Base-by-base conservation (phyloP, 257 asterid genomes). In the Solanum bukasovii region DNA sequence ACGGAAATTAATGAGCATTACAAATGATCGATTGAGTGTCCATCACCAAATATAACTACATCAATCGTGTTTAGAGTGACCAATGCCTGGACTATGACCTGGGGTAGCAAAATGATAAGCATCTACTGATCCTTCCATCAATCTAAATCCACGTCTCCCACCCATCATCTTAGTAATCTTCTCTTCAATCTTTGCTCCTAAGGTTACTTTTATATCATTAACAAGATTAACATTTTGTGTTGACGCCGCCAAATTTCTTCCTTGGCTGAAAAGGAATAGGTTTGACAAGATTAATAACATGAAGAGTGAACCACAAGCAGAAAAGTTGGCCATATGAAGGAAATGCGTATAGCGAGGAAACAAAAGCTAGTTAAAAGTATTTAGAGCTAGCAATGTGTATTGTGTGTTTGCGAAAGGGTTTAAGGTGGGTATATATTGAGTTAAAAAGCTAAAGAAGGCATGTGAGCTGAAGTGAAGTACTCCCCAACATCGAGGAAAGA, bases 11-110 rank as follows among this genome's bases (percentile, higher is more conserved):
- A 31, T 13, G 63, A 42, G 84, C 37, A 25, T 78, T 42, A 25
- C 63, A 78, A 79, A 42, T n/a, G 6, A 63, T n/a, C 1, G 71
- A 63, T 23, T 1, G 61, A 77, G 61, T 23, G 83, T 5, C 14
- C n/a, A 9, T 81, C 85, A 46, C 40, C 16, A 81, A 42, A 46
- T 14, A 81, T 27, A 46, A 38, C 40, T 27, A 81, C 40, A 81
- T 81, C 74, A 92, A 59, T 91, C 93, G 82, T 94, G 98, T 84
- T 87, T 92, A 31, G 96, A 92, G 86, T 95, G 98, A 52, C 98
- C 98, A 78, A 95, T 94, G 79, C 98, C 98, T 0, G 98, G 98
- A 63, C 98, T 95, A n/a, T 90, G 91, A 7, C 98, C 98, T 1
- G 97, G 98, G 7, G 89, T 88, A 2, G 95, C 91, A 6, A 93